A percentile compares a stretch with the other conserved stretches of the same genome.
phyloP scores from a whole-genome alignment of 192 early-diverging fungal genomes.

The Pilobolus umbonatus region DNA sequence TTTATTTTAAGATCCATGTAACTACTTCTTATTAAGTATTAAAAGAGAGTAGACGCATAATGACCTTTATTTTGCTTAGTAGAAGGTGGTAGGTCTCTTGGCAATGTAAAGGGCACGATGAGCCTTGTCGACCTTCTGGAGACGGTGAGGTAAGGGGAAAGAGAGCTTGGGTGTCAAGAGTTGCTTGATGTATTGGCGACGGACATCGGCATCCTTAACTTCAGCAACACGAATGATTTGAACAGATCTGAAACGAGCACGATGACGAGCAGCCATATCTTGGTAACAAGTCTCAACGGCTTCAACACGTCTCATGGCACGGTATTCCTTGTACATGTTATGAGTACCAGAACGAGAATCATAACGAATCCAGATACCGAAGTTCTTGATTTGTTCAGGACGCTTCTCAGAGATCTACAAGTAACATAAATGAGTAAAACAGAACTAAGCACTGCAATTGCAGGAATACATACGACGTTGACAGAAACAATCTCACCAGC shows the following conservation, averaged over 20 bases:
- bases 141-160: slow-evolving; percentile 99
- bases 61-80: slow-evolving; percentile 56
- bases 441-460: slow-evolving; percentile 23
- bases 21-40: no score
- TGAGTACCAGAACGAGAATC: slow-evolving; percentile 99
- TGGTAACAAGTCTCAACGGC: slow-evolving; percentile 79
- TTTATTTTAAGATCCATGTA: no score
- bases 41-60: slow-evolving; percentile 41
- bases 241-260: slow-evolving; percentile 94
- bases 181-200: slow-evolving; percentile 98
- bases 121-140: slow-evolving; percentile 78
- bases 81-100: slow-evolving; percentile 92
- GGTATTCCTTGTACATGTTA: slow-evolving; percentile 99
- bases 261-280: slow-evolving; percentile 99
- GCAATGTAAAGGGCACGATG: slow-evolving; percentile 83
- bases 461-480: slow-evolving; percentile 62
- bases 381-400: slow-evolving; percentile 93
- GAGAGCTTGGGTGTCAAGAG: slow-evolving; percentile 81
- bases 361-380: slow-evolving; percentile 99
- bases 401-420: slow-evolving; percentile 90
- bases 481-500: slow-evolving; percentile 97
- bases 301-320: slow-evolving; percentile 82
- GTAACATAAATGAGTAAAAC: not conserved
- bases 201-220: slow-evolving; percentile 84
- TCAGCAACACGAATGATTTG: slow-evolving; percentile 98